Conservation (phyloP, 2,329 filamentous ascomycete genomes). For the Colletotrichum sp. region DNA sequence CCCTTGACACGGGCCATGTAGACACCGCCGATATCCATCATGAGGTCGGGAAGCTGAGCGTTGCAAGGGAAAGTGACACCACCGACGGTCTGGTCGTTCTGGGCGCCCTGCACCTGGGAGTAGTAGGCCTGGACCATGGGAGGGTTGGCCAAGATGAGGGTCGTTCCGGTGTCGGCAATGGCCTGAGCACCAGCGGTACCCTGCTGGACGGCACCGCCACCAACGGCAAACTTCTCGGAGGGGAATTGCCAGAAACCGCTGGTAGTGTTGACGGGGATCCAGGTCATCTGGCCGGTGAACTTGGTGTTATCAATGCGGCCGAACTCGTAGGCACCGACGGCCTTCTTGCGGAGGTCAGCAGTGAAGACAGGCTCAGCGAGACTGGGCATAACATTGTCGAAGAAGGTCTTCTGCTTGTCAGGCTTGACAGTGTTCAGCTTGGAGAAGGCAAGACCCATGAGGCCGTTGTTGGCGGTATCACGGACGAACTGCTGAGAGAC, state of each 20-base stretch:
- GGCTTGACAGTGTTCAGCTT: conserved; percentile 69
- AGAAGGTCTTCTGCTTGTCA: conserved; percentile 71
- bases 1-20: conserved; percentile 64
- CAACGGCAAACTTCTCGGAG: conserved; percentile 61
- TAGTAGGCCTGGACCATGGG: conserved; percentile 56
- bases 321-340: conserved; percentile 74
- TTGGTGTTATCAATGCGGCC: conserved; percentile 70
- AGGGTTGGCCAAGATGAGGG: conserved; percentile 64
- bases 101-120: conserved; percentile 47
- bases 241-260: conserved; percentile 74
- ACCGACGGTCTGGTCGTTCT: conserved; percentile 40
- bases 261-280: conserved; percentile 63
- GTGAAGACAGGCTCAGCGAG: conserved; percentile 74
- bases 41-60: conserved; percentile 49
- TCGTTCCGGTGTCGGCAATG: conserved; percentile 66
- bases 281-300: conserved; percentile 67
- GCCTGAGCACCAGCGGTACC: conserved; percentile 45
- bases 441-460: conserved; percentile 72
- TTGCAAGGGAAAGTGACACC: conserved; percentile 54
- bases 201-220: conserved; percentile 39
- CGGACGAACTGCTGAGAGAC: conserved; percentile 63
- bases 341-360: conserved; percentile 66
- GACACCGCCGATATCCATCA: conserved; percentile 59
- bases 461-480: conserved; percentile 68
- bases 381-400: conserved; percentile 68